Base-by-base conservation (phyloP, 2,329 filamentous ascomycete genomes). In the Venturia carpophila region DNA sequence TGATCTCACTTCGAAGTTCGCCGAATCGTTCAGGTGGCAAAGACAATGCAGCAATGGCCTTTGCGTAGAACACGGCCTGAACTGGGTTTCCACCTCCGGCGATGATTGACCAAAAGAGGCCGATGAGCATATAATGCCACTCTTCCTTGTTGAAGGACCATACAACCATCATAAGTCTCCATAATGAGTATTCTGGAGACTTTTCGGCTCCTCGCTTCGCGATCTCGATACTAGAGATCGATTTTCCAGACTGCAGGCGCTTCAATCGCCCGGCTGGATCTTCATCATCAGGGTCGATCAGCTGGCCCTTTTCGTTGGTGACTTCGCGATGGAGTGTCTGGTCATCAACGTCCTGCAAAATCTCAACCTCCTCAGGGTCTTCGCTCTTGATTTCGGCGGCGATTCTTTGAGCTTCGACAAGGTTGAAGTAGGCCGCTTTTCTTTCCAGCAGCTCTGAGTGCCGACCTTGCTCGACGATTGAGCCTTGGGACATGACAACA, bases 391-490 rank as follows among this genome's bases (percentile, higher is more conserved):
- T 81, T 68, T 83, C 76, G 66, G 83, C 80, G 1, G 85, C 84
- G 69, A 96, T 92, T 65, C 89, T 87, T 75, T 99, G 94, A 2
- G 93, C 92, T 64, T 91, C 88, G 9, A 97, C 92, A 13, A 97
- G 84, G 66, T 87, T 89, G 75, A 84, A 89, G 75, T 97, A 99
- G 10, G 92, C 88, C 24, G 85, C 87, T 68, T 84, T 78, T 67
- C 76, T 81, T 69, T 87, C 84, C 2, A 97, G 79, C 13, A 99
- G 82, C 17, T 89, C 82, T 66, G 93, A 85, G 73, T 97, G 94
- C 0, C 85, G 92, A 63, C 94, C 94, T 75, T 97, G 92, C 76
- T 99, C 94, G 15, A 96, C 82, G 67, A 99, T 95, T n/a, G 82
- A 79, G 15, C 94, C 94, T 67, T 87, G 78, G 5, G 87, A 83